Evolutionary conservation across 208 protist species (phyloP), one percentile per base, ranked within the genome.

Genomic region (Leishmania guyanensis): DNA sequence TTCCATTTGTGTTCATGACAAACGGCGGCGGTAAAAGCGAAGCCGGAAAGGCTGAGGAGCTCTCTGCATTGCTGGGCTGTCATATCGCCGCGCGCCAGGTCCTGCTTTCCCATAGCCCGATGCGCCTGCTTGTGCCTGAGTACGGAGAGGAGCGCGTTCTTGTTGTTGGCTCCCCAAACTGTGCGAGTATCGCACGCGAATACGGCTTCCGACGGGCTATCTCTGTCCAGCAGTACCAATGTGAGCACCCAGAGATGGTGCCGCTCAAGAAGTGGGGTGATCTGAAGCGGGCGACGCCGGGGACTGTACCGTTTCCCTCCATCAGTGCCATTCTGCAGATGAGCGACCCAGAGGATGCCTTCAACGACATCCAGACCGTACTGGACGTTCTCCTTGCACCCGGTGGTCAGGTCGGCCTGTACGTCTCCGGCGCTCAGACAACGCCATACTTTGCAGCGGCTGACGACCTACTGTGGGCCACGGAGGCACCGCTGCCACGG

Each of bases 1-100:
- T 98, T 64, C 95, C 95, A 6, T 91, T 97, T 77, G 58, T 94
- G 46, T 95, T 98, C 76, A 90, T 98, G 88, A 94, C 91, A n/a
- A 98, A 98, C 78, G 92, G 92, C 54, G 89, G 91, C 36, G 84
- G 82, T 33, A 79, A 81, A 29, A 91, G 83, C 14, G 93, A 96
- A 86, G 92, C 80, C 26, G 89, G 87, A 39, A 98, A 96, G 86
- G 94, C 94, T 1, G 80, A 60, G 53, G 84, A 94, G 82, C 84
- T 96, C n/a, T 93, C 90, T 36, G 46, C 78, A 69, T 74, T 98
- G 17, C 69, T 98, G 39, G 80, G 83, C 8, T 93, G 86, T 50
- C 80, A 70, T 17, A 93, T 98, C 78, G 65, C 84, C 39, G 60
- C 86, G 20, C 58, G 64, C 53, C 93, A 98, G 83, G 86, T 98